Evolutionary conservation across 768 basidiomycete genomes (phyloP).

Genomic region (Postia placenta): DNA sequence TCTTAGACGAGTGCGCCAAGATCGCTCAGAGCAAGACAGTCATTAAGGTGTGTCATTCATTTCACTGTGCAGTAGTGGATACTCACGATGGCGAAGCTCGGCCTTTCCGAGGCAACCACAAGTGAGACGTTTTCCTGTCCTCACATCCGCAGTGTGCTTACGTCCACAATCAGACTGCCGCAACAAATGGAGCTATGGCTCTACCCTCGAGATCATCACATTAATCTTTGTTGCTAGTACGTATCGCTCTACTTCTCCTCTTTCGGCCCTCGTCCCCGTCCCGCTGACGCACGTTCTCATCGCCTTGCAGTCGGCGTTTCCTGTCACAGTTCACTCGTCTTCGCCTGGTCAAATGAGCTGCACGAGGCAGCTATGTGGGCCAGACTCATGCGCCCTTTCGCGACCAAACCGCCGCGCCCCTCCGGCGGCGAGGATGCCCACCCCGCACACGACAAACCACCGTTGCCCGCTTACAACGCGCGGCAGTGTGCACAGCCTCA

Average conservation of each 20-base stretch:
- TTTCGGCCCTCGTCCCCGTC: neutral
- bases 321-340: slow-evolving; percentile 59
- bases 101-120: neutral
- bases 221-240: slow-evolving; percentile 55
- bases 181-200: slow-evolving; percentile 52
- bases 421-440: slow-evolving; percentile 33
- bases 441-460: slow-evolving; percentile 28
- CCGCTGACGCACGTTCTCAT: no score
- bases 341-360: slow-evolving; percentile 69
- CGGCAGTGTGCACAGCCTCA: slow-evolving; percentile 22
- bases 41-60: slow-evolving; percentile 24
- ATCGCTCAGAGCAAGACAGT: slow-evolving; percentile 30
- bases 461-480: slow-evolving; percentile 19
- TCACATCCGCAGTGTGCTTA: neutral
- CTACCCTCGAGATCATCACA: slow-evolving; percentile 61
- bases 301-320: slow-evolving; percentile 41
- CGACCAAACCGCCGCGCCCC: neutral
- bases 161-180: slow-evolving; percentile 47
- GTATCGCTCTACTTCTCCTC: slow-evolving; percentile 18
- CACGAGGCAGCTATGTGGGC: slow-evolving; percentile 58
- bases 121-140: neutral
- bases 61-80: neutral
- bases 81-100: neutral
- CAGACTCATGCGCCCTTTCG: slow-evolving; percentile 43
- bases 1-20: slow-evolving; percentile 50